Base-by-base conservation (phyloP, 352 stramenopile genomes). In the Sclerospora graminicola region DNA sequence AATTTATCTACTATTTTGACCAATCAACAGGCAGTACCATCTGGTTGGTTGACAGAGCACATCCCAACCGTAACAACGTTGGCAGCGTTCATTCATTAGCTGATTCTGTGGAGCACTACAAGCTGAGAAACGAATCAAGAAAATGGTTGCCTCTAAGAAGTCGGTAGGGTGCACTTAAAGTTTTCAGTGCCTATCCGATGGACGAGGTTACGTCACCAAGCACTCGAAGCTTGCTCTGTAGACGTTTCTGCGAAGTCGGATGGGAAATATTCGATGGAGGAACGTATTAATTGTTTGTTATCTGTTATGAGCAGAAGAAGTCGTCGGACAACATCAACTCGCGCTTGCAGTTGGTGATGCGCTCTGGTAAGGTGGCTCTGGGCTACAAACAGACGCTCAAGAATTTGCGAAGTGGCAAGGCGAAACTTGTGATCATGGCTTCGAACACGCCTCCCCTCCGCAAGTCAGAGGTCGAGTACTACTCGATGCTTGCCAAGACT, bases 381-480 rank as follows among this genome's bases (percentile, higher is more conserved):
- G 96, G 96, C 45, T 99, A 98, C 94, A 99, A 99, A 81, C 81
- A 95, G 53, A 97, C 92, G 36, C 59, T 99, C 41, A 99, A 99
- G 89, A 78, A 75, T 57, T 82, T 99, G 29, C 94, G 96, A 57
- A 90, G 79, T 48, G 82, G 76, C 72, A 97, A 97, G 82, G 86
- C 95, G 45, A 99, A 99, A 83, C 79, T 99, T 48, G 80, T 99
- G 29, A 79, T 99, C 45, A 92, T 99, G 60, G 79, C 93, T 30
- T 96, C 81, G 58, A 99, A 99, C 87, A 98, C 90, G 63, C 96
- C 95, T 33, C 91, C 95, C 31, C 79, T 99, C 41, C 84, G 95
- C 66, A 99, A 99, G 87, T 98, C 94, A 28, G 95, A 99, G 73
- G 81, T 99, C 63, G 96, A 99, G 78, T 99, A 99, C 88, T 97